Base-by-base conservation (phyloP, 139 green algal species). In the Choricystis sp. region DNA sequence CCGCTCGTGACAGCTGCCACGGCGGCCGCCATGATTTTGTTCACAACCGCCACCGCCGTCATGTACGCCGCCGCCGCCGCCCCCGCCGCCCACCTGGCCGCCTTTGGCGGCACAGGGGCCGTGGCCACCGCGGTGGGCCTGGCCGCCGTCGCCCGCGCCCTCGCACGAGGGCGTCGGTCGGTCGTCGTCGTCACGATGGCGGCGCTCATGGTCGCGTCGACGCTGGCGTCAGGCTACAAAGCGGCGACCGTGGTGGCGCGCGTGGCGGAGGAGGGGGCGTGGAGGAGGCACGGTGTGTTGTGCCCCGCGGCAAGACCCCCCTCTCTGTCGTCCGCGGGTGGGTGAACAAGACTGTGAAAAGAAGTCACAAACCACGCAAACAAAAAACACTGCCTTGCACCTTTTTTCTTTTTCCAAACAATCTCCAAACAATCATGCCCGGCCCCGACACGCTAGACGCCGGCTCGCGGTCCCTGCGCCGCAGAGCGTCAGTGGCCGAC, bases 1-100 rank as follows among this genome's bases (percentile, higher is more conserved):
- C 74, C 73, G 1, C 75, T 80, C 25, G 74, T 85, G 19, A 66
- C 75, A n/a, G 75, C 75, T 5, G 75, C 78, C n/a, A 85, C 75
- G 22, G 66, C 56, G 23, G 67, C 74, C 23, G 78, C 75, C 31
- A 81, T 81, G 75, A 81, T 79, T 56, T 31, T 72, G 40, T 82
- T 88, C 66, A 81, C 74, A 3, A 66, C 69, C 28, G 63, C 68
- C 21, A 62, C 73, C 1, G 78, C 77, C 2, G 72, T 73, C 2
- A 49, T 76, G 1, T 85, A 79, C n/a, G 62, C 79, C 0, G 67
- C 72, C 25, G 61, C 81, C 60, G 77, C 75, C 1, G 58, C 61
- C 30, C 65, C 68, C 2, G 68, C 60, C 31, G 31, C 69, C 59
- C 78, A 74, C 29, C 68, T 58, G 27, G 29, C 40, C 29, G 65